These are phyloP conservation scores for Saccharomyces paradoxus DNA, from an alignment of 805 yeast species.

Conservation along the genomic window DNA sequence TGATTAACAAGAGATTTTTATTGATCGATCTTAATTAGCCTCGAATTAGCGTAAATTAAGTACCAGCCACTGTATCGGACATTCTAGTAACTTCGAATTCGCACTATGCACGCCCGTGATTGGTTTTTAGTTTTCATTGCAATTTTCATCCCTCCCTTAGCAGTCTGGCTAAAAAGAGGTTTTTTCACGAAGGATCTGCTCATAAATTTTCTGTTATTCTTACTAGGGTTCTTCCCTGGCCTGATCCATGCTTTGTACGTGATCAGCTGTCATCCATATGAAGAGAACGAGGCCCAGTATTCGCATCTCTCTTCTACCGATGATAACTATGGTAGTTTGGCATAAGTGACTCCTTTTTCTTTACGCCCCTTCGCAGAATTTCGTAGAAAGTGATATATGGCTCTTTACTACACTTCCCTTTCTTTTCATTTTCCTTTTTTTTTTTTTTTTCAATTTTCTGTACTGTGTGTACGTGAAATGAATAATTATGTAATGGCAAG, in stretches of 20 bases:
- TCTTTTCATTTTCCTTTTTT: neutral
- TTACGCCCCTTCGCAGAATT: neutral
- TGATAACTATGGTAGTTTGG: constrained; percentile 5
- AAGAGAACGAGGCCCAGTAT: constrained; percentile 12
- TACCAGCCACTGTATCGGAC: neutral
- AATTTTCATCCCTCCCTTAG: constrained; percentile 62
- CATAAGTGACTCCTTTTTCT: neutral
- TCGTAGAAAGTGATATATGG: neutral
- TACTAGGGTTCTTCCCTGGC: constrained; percentile 65
- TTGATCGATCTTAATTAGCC: constrained; percentile 2
- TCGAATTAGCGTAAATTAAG: neutral
- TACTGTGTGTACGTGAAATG: neutral
- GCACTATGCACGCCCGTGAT: constrained; percentile 28
- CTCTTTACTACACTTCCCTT: neutral
- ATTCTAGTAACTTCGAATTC: neutral
- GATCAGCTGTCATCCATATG: constrained; percentile 46
- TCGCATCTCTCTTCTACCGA: neutral
- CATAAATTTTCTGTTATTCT: constrained; percentile 52
- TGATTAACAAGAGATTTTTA: neutral
- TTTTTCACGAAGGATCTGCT: constrained; percentile 31
- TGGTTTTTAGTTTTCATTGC: constrained; percentile 65
- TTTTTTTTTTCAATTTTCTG: neutral
- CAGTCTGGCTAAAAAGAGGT: constrained; percentile 64
- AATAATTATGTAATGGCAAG: neutral
- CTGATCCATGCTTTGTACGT: constrained; percentile 61